These are phyloP conservation scores for Sugiyamaella qingdaonensis DNA, from an alignment of 805 yeast genomes.

Conservation along the genomic window DNA sequence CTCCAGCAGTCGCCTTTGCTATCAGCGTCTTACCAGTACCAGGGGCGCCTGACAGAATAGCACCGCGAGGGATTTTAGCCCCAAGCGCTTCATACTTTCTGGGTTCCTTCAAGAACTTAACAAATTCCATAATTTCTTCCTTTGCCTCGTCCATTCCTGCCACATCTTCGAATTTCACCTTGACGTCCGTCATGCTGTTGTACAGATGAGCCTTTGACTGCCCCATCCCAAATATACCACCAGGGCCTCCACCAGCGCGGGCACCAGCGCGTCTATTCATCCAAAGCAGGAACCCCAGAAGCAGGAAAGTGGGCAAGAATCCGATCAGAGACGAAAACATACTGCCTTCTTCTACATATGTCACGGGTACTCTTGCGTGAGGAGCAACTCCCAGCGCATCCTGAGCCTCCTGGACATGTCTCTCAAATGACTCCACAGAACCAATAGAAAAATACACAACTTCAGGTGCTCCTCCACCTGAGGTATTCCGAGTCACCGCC, in stretches of 20 bases:
- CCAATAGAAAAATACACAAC: conserved; percentile 79
- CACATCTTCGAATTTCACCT: conserved; percentile 79
- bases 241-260: conserved; percentile 39
- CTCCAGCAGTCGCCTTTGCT: conserved; percentile 96
- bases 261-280: conserved; percentile 50
- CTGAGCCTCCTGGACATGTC: conserved; percentile 70
- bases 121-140: conserved; percentile 94
- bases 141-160: conserved; percentile 96
- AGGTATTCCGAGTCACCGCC: conserved; percentile 40
- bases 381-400: conserved; percentile 63
- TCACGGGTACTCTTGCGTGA: conserved; percentile 70
- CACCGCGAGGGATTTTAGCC: conserved; percentile 94
- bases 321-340: conserved; percentile 61
- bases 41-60: conserved; percentile 90
- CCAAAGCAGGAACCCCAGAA: conserved; percentile 76
- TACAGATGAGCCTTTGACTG: conserved; percentile 75
- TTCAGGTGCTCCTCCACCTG: conserved; percentile 40
- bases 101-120: conserved; percentile 81
- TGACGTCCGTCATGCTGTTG: conserved; percentile 79
- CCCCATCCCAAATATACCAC: conserved; percentile 72
- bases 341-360: conserved; percentile 65
- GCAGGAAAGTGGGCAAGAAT: conserved; percentile 72
- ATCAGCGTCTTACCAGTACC: conserved; percentile 94
- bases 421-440: conserved; percentile 79
- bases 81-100: conserved; percentile 80